phyloP scores from a whole-genome alignment of 2,329 filamentous ascomycete genomes.

The Chalara sp. region DNA sequence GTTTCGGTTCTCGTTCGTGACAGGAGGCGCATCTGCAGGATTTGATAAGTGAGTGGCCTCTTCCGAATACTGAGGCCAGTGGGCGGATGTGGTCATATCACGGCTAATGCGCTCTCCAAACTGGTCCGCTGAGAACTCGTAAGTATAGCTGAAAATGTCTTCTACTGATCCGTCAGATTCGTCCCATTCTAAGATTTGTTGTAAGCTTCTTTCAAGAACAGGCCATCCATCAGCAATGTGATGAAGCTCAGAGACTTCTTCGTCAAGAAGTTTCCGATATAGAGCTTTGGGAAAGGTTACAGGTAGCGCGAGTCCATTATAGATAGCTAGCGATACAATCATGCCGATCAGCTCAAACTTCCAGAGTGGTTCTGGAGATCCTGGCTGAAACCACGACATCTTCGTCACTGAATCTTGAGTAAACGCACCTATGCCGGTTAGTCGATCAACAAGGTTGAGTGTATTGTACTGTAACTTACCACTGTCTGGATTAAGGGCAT shows the following conservation, averaged over 20 bases:
- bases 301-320: constrained; percentile 87
- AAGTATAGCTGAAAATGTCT: constrained; percentile 77
- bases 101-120: constrained; percentile 51
- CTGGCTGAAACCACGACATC: constrained; percentile 84
- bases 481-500: constrained; percentile 71
- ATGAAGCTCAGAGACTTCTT: constrained; percentile 62
- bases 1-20: constrained; percentile 73
- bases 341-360: constrained; percentile 87
- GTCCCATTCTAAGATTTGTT: constrained; percentile 67
- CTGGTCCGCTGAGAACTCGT: constrained; percentile 68
- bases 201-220: constrained; percentile 67
- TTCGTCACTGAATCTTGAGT: constrained; percentile 67
- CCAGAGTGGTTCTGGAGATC: constrained; percentile 75
- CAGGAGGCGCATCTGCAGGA: constrained; percentile 52
- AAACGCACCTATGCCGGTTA: constrained; percentile 52
- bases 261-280: constrained; percentile 71
- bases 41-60: constrained; percentile 25
- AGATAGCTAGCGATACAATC: constrained; percentile 82
- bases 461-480: constrained; percentile 36
- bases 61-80: constrained; percentile 47
- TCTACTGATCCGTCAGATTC: constrained; percentile 68
- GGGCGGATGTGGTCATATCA: constrained; percentile 39
- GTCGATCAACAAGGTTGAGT: not conserved
- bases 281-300: constrained; percentile 81
- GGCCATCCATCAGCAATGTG: constrained; percentile 88